phyloP scores from a whole-genome alignment of 768 basidiomycete genomes.

The Psilocybe azurescens region DNA sequence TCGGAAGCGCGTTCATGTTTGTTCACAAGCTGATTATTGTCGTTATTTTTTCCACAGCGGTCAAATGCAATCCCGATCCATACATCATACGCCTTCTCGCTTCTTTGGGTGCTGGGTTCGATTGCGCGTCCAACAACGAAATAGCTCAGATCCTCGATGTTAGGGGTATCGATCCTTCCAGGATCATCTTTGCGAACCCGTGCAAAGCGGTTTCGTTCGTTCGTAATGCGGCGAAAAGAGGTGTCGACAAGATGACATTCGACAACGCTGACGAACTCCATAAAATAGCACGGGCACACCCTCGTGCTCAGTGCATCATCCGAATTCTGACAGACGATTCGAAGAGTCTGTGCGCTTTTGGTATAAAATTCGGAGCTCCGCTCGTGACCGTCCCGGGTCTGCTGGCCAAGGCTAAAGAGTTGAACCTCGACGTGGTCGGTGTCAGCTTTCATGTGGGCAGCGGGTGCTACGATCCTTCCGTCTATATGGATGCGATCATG shows the following conservation, averaged over 20 bases:
- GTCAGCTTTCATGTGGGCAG: slow-evolving; percentile 98
- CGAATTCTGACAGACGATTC: slow-evolving; percentile 99
- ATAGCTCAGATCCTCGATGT: slow-evolving; percentile 80
- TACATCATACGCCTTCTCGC: slow-evolving; percentile 91
- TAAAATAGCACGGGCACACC: slow-evolving; percentile 87
- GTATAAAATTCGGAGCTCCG: slow-evolving; percentile 96
- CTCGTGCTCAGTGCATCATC: slow-evolving; percentile 83
- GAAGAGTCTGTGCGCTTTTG: slow-evolving; percentile 90
- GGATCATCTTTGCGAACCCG: slow-evolving; percentile 97
- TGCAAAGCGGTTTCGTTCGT: slow-evolving; percentile 97
- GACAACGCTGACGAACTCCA: slow-evolving; percentile 96
- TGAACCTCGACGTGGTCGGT: slow-evolving; percentile 87
- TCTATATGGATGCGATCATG: slow-evolving; percentile 88
- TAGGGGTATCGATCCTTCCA: slow-evolving; percentile 75
- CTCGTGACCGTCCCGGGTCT: slow-evolving; percentile 80
- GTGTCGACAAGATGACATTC: slow-evolving; percentile 96
- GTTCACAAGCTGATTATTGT: slow-evolving; percentile 14
- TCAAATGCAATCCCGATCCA: slow-evolving; percentile 99
- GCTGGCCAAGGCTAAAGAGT: slow-evolving; percentile 77
- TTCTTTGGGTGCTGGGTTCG: slow-evolving; percentile 91
- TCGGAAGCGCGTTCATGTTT: slow-evolving; percentile 16
- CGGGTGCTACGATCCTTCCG: slow-evolving; percentile 91
- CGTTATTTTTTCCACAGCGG: slow-evolving; percentile 56
- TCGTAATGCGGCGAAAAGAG: slow-evolving; percentile 76
- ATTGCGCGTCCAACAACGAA: slow-evolving; percentile 96